phyloP scores from a whole-genome alignment of 2,329 filamentous ascomycete genomes.

The Fusarium coicis region DNA sequence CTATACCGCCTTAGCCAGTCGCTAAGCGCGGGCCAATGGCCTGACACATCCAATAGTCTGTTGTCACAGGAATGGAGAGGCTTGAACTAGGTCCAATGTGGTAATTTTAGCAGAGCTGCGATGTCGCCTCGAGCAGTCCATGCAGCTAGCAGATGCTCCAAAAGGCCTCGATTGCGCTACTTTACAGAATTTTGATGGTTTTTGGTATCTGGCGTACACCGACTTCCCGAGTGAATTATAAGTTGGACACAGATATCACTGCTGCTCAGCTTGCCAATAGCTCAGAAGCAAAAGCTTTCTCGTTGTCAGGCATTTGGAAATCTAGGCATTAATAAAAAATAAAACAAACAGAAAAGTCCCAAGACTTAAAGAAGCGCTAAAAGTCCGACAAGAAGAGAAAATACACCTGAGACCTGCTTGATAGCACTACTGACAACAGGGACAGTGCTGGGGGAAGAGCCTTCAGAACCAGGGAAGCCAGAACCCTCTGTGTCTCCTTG shows the following conservation, averaged over 20 bases:
- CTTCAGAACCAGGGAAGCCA: not conserved
- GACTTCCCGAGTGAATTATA: not conserved
- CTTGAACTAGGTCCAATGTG: not conserved
- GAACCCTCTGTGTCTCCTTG: not conserved
- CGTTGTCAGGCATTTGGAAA: fast-evolving
- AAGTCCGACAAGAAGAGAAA: not conserved
- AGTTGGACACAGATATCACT: not conserved
- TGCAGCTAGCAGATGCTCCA: not conserved
- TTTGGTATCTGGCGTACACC: not conserved
- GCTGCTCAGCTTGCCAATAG: not conserved
- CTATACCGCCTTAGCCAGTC: not conserved
- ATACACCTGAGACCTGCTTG: not conserved
- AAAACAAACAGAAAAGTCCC: not conserved
- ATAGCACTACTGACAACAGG: not conserved
- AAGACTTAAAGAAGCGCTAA: not conserved
- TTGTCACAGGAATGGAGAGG: not conserved
- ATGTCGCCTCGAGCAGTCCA: not conserved
- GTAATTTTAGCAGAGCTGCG: not conserved
- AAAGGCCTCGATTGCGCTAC: not conserved
- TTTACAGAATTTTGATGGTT: not conserved
- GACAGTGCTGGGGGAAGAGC: not conserved
- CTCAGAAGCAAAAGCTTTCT: fast-evolving
- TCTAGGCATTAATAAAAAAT: not conserved
- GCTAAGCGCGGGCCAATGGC: not conserved
- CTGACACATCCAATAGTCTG: not conserved